A percentile compares a stretch with the other conserved stretches of the same genome.
These are phyloP conservation scores for Penicillium antarcticum DNA, from an alignment of 495 filamentous ascomycete genomes.

Conservation along the genomic window DNA sequence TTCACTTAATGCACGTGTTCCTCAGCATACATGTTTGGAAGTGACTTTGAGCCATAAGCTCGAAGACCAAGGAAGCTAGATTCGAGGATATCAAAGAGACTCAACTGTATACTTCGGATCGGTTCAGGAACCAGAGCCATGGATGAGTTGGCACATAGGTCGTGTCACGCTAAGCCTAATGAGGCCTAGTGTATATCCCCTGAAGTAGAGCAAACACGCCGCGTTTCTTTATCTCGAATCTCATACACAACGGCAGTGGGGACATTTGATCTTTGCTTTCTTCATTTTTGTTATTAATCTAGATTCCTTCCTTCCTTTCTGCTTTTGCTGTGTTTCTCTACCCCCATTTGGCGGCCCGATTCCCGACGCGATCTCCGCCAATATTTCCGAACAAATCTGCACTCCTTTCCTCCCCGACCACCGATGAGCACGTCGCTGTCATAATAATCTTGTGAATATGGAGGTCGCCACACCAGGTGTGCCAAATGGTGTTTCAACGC, in stretches of 20 bases:
- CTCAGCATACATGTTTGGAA: no score
- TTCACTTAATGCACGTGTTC: no score
- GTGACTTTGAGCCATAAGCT: background rate
- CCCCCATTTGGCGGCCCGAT: background rate
- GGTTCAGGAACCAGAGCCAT: background rate
- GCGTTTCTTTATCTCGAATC: conserved; percentile 19
- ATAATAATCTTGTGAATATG: conserved; percentile 34
- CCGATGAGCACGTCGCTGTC: conserved; percentile 31
- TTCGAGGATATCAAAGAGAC: no score
- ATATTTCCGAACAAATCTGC: conserved; percentile 17
- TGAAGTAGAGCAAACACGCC: conserved; percentile 33
- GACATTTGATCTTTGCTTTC: conserved; percentile 12
- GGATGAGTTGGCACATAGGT: conserved; percentile 17
- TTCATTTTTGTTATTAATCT: conserved; percentile 17
- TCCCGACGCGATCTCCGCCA: conserved; percentile 20
- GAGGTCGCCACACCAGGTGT: conserved; percentile 49
- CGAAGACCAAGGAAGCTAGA: background rate
- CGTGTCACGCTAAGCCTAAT: conserved; percentile 24
- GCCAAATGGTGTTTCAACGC: conserved; percentile 44
- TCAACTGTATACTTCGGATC: no score
- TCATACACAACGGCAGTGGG: conserved; percentile 2
- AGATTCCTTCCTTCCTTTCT: conserved; percentile 5
- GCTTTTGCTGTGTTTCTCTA: conserved; percentile 1
- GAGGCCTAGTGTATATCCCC: conserved; percentile 23
- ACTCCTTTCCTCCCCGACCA: conserved; percentile 12